Evolutionary conservation across 345 rosid species (phyloP), one percentile per base, ranked within the genome.

Genomic region (Aquilaria yunnanensis): DNA sequence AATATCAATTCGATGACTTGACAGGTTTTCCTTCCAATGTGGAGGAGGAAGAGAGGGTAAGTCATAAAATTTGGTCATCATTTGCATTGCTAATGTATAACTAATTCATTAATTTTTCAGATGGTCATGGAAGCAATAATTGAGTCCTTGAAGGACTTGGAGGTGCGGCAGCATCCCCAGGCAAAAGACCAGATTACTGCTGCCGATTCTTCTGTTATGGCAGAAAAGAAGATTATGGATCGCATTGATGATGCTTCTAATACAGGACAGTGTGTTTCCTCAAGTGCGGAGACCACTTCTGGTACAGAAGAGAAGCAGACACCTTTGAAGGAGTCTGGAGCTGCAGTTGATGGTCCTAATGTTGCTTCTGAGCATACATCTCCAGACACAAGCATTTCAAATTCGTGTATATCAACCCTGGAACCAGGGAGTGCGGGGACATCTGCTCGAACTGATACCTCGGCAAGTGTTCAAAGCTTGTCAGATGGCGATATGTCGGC

Each of bases 1-100:
- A 90, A 79, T 90, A 84, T 73, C 83, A 84, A 57, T 76, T 92
- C 45, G 93, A 89, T 56, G 98, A 87, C 73, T 77, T 87, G 66
- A 55, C 78, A 53, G 96, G 91, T 67, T 85, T 84, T 70, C 98
- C 97, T 10, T 73, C 81, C 63, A 82, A 69, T 54, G 81, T 70
- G 41, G 90, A 84, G 78, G 96, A 87, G 79, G 97, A 93, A 79
- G 98, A 90, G 70, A 80, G 80, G 86, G 98, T 86, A 63, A 78
- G 82, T 54, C 14, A 30, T 32, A 67, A 43, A 31, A 54, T 51
- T 50, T 9, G 14, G 34, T 14, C 12, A 32, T 52, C 59, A 54
- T 58, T 53, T 11, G 43, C 49, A 59, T 58, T 32, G 1, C 65
- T 9, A 32, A 34, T 2, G 14, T 30, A 60, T 51, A 59, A 50